Base-by-base conservation (phyloP, 768 basidiomycete genomes). In the Suillus sp. region DNA sequence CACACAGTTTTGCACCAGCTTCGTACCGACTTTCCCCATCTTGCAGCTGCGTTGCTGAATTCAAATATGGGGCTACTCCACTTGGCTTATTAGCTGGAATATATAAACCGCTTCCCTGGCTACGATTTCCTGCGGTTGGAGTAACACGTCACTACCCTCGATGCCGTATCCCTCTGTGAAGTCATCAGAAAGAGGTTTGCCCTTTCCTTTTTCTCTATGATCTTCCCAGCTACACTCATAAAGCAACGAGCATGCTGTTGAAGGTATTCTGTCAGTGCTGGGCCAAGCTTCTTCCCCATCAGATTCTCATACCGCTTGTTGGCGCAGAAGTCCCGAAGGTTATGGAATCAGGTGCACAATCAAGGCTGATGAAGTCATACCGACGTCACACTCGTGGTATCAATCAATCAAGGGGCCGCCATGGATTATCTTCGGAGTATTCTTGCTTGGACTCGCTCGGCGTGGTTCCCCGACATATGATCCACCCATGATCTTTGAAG, bases 51-150 rank as follows among this genome's bases (percentile, higher is more conserved):
- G 13, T 10, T 32, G 20, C 30, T 30, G 20, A 11, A 53, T 53
- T 30, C 18, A 53, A 53, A 53, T 20, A 20, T 53, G 18, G 30
- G 18, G 25, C 37, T 38, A 25, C 55, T 57, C 55, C 55, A 57
- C 55, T 18, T 10, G 2, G 22, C 7, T 35, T 35, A 7, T 22
- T 34, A 22, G 2, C 54, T 55, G n/a, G 22, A 25, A 56, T 37
- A n/a, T 16, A 1, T 35, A 18, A 18, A 25, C 35, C 16, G 18
- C 35, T 14, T 25, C 22, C 27, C 35, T 25, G 16, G 34, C 34
- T 37, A 55, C n/a, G 34, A 55, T 22, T 25, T 37, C 16, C 14
- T 22, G 22, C 35, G 18, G 35, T 25, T 27, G 55, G 25, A 37
- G 37, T 1, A 38, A 57, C 55, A 27, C 37, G 25, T 57, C 55